Evolutionary conservation across 257 asterid species (phyloP).

Genomic region (Solanum bulbocastanum): DNA sequence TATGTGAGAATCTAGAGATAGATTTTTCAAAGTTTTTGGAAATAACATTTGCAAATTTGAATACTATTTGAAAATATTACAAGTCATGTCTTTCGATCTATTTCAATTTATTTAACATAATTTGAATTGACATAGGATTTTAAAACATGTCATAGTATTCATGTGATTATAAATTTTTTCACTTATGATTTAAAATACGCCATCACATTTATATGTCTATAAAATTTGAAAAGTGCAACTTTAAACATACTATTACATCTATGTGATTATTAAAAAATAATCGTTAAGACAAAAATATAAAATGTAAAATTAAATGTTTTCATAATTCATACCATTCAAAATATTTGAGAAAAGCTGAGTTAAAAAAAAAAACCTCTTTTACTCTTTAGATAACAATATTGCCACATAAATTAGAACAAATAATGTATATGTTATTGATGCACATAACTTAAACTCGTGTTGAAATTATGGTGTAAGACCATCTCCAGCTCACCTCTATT

Average conservation of each 20-base stretch:
- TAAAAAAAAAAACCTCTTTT: too few relatives aligned
- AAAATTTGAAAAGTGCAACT: background rate
- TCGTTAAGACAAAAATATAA: background rate
- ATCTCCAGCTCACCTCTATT: background rate
- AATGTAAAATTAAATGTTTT: background rate
- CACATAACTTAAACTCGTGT: background rate
- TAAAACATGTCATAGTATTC: background rate
- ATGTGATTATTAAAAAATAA: background rate
- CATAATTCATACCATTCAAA: background rate
- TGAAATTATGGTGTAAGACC: constrained; percentile 12
- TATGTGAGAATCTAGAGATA: background rate
- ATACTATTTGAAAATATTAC: background rate
- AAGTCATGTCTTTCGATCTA: background rate
- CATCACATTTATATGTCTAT: background rate
- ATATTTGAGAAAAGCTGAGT: background rate
- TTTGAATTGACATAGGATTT: background rate
- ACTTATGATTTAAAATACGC: background rate
- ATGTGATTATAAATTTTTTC: background rate
- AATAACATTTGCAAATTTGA: background rate
- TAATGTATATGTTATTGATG: background rate
- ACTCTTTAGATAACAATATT: too few relatives aligned
- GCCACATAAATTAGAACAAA: too few relatives aligned
- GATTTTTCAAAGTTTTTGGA: background rate
- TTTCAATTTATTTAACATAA: background rate
- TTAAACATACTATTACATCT: background rate